Conservation (phyloP, 2,329 filamentous ascomycete species). For the Colletotrichum trifolii region DNA sequence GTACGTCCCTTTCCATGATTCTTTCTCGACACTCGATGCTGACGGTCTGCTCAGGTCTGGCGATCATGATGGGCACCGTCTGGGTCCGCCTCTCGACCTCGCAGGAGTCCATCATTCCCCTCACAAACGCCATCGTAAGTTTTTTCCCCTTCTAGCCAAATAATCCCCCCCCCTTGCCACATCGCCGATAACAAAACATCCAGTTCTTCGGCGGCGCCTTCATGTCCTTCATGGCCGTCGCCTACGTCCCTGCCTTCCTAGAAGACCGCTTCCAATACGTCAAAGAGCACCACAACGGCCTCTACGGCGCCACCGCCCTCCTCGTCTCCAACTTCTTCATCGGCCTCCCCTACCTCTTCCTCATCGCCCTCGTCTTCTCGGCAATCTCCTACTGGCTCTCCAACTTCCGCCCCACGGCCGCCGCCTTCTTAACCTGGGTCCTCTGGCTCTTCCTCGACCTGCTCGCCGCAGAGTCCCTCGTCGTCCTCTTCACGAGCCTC, state of each 20-base stretch:
- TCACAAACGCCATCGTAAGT: constrained; percentile 77
- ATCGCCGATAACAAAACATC: neutral
- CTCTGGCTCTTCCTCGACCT: constrained; percentile 90
- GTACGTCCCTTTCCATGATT: neutral
- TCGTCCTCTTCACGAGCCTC: constrained; percentile 78
- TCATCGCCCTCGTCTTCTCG: constrained; percentile 81
- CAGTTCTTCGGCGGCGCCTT: constrained; percentile 78
- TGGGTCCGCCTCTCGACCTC: constrained; percentile 78
- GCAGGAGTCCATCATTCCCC: constrained; percentile 81
- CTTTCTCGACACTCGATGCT: constrained; percentile 41
- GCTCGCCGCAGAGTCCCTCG: constrained; percentile 82
- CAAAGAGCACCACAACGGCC: constrained; percentile 84
- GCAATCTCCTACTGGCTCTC: constrained; percentile 82
- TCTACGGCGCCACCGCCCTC: constrained; percentile 80
- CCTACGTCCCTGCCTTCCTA: constrained; percentile 85
- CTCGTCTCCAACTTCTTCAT: constrained; percentile 84
- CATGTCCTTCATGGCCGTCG: constrained; percentile 85
- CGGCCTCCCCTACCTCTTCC: constrained; percentile 82
- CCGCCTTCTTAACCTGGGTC: constrained; percentile 80
- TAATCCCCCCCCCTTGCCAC: neutral
- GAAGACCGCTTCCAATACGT: constrained; percentile 79
- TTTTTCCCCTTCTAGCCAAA: neutral
- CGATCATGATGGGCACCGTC: constrained; percentile 89
- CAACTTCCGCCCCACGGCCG: constrained; percentile 74
- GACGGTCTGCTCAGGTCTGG: constrained; percentile 66